Evolutionary conservation across 1,139 yeast species (phyloP), one percentile per base, ranked within the genome.

Genomic region (Taphrina communis): DNA sequence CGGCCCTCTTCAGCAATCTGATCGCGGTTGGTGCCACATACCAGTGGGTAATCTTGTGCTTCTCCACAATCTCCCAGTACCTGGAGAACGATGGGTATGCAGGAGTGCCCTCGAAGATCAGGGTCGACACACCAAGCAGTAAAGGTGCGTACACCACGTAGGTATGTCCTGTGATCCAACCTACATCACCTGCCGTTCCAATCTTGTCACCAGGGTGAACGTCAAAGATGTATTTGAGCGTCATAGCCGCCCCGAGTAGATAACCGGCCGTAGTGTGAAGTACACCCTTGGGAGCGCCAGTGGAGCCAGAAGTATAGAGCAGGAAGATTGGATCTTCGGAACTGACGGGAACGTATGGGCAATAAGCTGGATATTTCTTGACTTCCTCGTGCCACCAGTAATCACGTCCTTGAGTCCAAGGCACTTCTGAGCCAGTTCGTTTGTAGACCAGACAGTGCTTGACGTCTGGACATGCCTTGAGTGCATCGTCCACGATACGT

Each of bases 161-260:
- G 50, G 98, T 89, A 81, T 94, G 99, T 75, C 99, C 99, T 53
- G 99, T 94, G 78, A 94, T 94, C 99, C 99, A 94, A 79, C 99
- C 99, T 68, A 94, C 97, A 80, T 94, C 99, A 79, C 98, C 98
- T 68, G 98, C 97, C 66, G 98, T 93, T 84, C 94, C 94, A 72
- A 94, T 83, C 68, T 89, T 85, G 79, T 94, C 99, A 75, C 89
- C 89, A 68, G 88, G 86, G 78, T 91, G 97, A 70, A 94, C 84
- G 79, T 95, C 99, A 78, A 94, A 94, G 70, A 93, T 90, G 80
- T 93, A 94, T 80, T 88, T 90, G 71, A 97, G 90, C 70, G 98
- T 91, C 81, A 93, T 82, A 68, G 97, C 96, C 60, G 98, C 97
- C 73, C 97, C 97, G 74, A 94, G 83, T 74, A 94, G 84, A 82